Conservation (phyloP, 306 rosid genomes). For the Hylodesmum podocarpum region DNA sequence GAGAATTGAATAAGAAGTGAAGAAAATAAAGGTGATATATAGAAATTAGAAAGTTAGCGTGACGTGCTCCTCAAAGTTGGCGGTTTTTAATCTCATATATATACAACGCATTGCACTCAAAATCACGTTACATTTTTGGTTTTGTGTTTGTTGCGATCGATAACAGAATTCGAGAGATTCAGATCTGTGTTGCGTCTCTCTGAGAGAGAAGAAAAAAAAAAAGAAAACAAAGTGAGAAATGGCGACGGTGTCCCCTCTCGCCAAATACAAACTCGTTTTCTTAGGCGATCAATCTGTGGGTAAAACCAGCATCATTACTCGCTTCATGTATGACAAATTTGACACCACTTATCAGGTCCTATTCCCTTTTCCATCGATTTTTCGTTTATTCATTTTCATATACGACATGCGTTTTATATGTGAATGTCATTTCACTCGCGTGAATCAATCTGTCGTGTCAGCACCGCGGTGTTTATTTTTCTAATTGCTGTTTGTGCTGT, state of each 20-base stretch:
- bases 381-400: not conserved
- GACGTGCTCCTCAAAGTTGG: slow-evolving; percentile 46
- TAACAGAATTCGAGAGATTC: slow-evolving; percentile 35
- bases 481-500: not conserved
- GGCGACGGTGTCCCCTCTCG: slow-evolving; percentile 96
- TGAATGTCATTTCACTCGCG: slow-evolving; percentile 26
- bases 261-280: slow-evolving; percentile 65
- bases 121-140: slow-evolving; percentile 3
- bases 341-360: slow-evolving; percentile 87
- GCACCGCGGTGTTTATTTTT: not conserved
- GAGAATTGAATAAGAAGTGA: no score
- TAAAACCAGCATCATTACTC: slow-evolving; percentile 94
- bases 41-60: not conserved
- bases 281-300: slow-evolving; percentile 94
- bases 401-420: not conserved
- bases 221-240: slow-evolving; percentile 21
- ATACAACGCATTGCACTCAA: slow-evolving; percentile 39
- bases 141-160: not conserved
- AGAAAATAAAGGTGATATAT: not conserved
- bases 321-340: slow-evolving; percentile 97
- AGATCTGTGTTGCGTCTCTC: slow-evolving; percentile 17
- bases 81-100: slow-evolving; percentile 48
- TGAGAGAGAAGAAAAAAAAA: slow-evolving; percentile 11
- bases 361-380: not conserved
- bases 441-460: not conserved